phyloP scores from a whole-genome alignment of 768 basidiomycete genomes.

The Tulasnella sp. region DNA sequence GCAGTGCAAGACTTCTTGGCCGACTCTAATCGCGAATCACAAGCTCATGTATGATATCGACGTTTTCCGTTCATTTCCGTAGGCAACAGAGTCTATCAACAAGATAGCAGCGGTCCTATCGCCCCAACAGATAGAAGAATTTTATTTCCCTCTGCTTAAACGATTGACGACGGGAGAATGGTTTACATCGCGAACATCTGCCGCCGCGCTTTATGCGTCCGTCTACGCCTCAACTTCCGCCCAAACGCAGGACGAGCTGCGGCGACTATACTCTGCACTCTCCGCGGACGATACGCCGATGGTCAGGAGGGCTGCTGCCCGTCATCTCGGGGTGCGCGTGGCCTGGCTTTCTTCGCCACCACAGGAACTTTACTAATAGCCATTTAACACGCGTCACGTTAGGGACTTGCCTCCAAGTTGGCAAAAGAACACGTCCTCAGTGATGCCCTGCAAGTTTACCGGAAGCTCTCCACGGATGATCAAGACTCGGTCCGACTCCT shows the following conservation, averaged over 20 bases:
- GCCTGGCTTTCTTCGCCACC: background rate
- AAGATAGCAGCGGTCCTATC: constrained; percentile 74
- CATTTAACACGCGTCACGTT: constrained; percentile 2
- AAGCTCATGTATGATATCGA: background rate
- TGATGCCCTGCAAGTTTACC: constrained; percentile 86
- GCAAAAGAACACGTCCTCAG: constrained; percentile 69
- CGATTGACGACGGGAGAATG: constrained; percentile 89
- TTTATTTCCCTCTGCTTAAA: constrained; percentile 83
- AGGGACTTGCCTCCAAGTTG: constrained; percentile 75
- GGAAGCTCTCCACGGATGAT: constrained; percentile 88
- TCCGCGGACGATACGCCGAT: constrained; percentile 95
- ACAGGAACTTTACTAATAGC: background rate
- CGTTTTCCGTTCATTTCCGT: constrained; percentile 14
- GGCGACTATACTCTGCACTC: constrained; percentile 71
- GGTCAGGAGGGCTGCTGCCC: constrained; percentile 93
- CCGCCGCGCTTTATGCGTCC: constrained; percentile 84
- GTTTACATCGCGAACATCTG: constrained; percentile 97
- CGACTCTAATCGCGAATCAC: background rate
- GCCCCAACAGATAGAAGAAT: constrained; percentile 70
- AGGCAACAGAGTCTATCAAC: constrained; percentile 95
- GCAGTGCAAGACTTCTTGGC: constrained; percentile 19
- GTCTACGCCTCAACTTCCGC: constrained; percentile 75
- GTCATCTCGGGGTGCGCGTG: constrained; percentile 81
- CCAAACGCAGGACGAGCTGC: constrained; percentile 71
- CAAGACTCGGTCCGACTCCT: constrained; percentile 95